Conservation (phyloP, 1,139 yeast genomes). For the Lodderomyces parapsilosis region DNA sequence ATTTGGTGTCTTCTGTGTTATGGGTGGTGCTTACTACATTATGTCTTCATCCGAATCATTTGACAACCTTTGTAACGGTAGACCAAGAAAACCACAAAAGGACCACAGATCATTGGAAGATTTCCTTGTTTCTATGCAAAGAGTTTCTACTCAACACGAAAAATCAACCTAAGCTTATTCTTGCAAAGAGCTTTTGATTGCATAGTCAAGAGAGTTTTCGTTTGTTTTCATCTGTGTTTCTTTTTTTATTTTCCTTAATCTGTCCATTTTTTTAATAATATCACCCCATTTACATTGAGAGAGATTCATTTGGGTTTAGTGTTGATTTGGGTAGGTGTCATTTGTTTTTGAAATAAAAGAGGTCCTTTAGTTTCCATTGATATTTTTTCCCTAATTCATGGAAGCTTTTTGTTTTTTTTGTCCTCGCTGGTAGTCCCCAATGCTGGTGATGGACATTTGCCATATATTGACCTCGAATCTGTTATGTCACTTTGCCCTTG, state of each 20-base stretch:
- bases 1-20: slow-evolving; percentile 91
- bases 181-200: background rate
- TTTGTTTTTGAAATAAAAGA: background rate
- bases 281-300: background rate
- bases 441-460: too few species aligned
- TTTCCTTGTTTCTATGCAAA: slow-evolving; percentile 94
- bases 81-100: slow-evolving; percentile 62
- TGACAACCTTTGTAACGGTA: slow-evolving; percentile 94
- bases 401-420: background rate
- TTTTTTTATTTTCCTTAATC: background rate
- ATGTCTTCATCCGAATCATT: slow-evolving; percentile 86
- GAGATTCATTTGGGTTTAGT: too few species aligned
- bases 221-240: background rate
- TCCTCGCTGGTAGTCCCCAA: slow-evolving; percentile 1
- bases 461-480: too few species aligned
- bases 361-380: background rate
- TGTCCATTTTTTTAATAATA: background rate
- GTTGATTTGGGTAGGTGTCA: background rate
- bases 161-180: slow-evolving; percentile 46
- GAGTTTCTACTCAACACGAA: slow-evolving; percentile 98
- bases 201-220: background rate
- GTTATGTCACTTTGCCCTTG: too few species aligned
- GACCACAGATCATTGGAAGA: slow-evolving; percentile 87
- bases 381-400: background rate
- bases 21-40: slow-evolving; percentile 95